Conservation (phyloP, 2,329 filamentous ascomycete genomes). For the Botrytis cinerea region DNA sequence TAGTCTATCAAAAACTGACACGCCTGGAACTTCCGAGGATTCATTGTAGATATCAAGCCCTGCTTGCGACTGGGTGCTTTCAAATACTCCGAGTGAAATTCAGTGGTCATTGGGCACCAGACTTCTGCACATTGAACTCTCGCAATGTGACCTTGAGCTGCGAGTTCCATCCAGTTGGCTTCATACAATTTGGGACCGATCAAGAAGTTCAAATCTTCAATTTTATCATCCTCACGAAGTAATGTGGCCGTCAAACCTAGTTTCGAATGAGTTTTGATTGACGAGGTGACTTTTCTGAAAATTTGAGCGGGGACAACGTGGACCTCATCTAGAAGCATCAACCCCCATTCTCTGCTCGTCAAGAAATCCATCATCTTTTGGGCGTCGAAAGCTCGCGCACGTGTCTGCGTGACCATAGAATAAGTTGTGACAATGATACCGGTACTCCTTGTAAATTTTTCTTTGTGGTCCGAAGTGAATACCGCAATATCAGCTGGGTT, state of each 20-base stretch:
- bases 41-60: constrained; percentile 88
- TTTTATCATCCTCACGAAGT: constrained; percentile 96
- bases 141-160: constrained; percentile 94
- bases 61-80: constrained; percentile 66
- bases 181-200: constrained; percentile 98
- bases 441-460: constrained; percentile 80
- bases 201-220: constrained; percentile 93
- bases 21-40: constrained; percentile 93
- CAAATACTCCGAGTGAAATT: constrained; percentile 96
- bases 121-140: constrained; percentile 97
- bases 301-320: constrained; percentile 97
- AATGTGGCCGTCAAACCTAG: constrained; percentile 91
- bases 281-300: constrained; percentile 90
- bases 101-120: constrained; percentile 98
- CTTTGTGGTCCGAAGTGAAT: constrained; percentile 93
- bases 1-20: constrained; percentile 99
- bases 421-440: constrained; percentile 98
- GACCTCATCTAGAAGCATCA: constrained; percentile 96
- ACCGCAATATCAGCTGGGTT: constrained; percentile 90
- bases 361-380: constrained; percentile 98
- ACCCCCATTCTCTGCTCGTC: constrained; percentile 85
- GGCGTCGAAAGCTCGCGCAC: constrained; percentile 85
- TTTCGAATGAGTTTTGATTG: constrained; percentile 93
- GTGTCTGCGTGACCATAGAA: constrained; percentile 94
- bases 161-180: constrained; percentile 99